Conservation (phyloP, 2,329 filamentous ascomycete species). For the Acephala macrosclerotiorum region DNA sequence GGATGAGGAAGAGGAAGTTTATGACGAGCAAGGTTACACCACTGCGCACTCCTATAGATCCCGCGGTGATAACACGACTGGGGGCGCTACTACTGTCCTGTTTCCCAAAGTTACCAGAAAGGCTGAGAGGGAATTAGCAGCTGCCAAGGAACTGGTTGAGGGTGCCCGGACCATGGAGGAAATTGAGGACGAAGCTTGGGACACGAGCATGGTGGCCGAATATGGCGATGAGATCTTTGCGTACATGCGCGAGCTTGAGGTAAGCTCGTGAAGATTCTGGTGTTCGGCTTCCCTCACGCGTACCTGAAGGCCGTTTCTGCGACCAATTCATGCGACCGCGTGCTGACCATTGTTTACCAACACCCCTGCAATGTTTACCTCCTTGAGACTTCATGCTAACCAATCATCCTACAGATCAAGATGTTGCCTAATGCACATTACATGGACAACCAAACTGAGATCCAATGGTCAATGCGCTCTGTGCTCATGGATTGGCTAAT, state of each 20-base stretch:
- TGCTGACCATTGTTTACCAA: constrained; percentile 31
- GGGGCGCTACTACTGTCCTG: constrained; percentile 68
- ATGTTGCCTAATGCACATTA: constrained; percentile 92
- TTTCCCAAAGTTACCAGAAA: constrained; percentile 76
- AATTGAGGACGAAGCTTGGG: constrained; percentile 87
- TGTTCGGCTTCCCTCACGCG: constrained; percentile 10
- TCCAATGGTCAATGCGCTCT: constrained; percentile 98
- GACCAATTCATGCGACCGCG: constrained; percentile 19
- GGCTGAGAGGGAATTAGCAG: constrained; percentile 75
- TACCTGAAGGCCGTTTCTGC: constrained; percentile 23
- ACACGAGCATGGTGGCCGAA: constrained; percentile 97
- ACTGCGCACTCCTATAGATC: constrained; percentile 83
- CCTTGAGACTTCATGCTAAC: constrained; percentile 35
- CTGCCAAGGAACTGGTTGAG: constrained; percentile 51
- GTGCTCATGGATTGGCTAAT: constrained; percentile 98
- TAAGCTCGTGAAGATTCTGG: constrained; percentile 46
- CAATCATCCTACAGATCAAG: constrained; percentile 60
- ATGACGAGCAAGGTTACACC: constrained; percentile 73
- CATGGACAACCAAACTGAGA: constrained; percentile 97
- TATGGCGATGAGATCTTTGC: constrained; percentile 95
- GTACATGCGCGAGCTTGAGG: constrained; percentile 91
- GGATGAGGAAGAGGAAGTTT: constrained; percentile 71
- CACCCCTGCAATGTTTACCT: constrained; percentile 29
- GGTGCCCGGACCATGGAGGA: constrained; percentile 66
- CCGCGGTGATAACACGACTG: constrained; percentile 75